These are phyloP conservation scores for Leccinum broughii DNA, from an alignment of 768 basidiomycete genomes.

Conservation along the genomic window DNA sequence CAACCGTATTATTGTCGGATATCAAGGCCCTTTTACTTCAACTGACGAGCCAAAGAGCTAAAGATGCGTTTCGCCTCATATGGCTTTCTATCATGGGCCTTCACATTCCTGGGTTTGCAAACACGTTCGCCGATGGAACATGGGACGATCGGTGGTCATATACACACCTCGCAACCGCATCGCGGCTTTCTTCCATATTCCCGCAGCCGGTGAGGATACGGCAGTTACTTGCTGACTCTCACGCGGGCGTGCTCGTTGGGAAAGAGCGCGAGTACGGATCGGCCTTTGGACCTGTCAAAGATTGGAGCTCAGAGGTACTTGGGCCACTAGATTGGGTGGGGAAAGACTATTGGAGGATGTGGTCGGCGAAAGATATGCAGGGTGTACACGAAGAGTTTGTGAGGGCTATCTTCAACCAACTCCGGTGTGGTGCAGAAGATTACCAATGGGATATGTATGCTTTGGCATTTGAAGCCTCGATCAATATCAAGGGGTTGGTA, in stretches of 20 bases:
- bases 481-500: conserved; percentile 56
- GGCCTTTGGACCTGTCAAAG: conserved; percentile 67
- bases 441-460: conserved; percentile 64
- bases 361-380: conserved; percentile 50
- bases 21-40: conserved; percentile 57
- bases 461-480: conserved; percentile 66
- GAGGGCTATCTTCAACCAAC: conserved; percentile 57
- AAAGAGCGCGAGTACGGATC: conserved; percentile 59
- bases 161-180: conserved; percentile 44
- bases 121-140: conserved; percentile 40
- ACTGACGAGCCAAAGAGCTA: conserved; percentile 44
- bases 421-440: conserved; percentile 50
- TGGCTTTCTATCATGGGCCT: conserved; percentile 76
- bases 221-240: conserved; percentile 52
- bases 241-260: conserved; percentile 67
- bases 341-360: conserved; percentile 39
- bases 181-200: conserved; percentile 54
- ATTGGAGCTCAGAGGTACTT: conserved; percentile 58
- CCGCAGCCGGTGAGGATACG: conserved; percentile 38
- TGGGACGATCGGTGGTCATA: conserved; percentile 73
- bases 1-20: conserved; percentile 72
- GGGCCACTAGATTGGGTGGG: conserved; percentile 52
- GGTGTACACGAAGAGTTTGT: conserved; percentile 51
- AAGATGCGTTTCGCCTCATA: conserved; percentile 59
- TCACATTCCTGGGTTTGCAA: conserved; percentile 64